A percentile compares a stretch with the other conserved stretches of the same genome.
Conservation (phyloP, 176 grass and related monocot species). For the Cocos nucifera region DNA sequence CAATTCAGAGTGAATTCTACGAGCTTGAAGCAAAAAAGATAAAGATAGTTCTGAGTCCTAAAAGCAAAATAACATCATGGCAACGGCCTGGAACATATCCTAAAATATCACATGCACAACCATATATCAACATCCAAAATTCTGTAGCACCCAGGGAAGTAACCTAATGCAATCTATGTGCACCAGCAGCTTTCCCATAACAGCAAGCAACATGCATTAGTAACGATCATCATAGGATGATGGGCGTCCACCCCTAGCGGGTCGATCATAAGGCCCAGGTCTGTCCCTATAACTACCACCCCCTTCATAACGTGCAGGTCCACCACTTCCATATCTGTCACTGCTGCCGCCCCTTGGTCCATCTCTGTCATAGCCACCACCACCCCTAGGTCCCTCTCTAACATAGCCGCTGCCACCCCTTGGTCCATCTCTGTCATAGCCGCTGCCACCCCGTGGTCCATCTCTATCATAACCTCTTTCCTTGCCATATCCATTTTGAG, state of each 20-base stretch:
- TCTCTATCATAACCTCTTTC: conserved; percentile 86
- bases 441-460: conserved; percentile 29
- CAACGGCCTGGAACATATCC: no score
- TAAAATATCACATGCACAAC: no score
- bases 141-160: no score
- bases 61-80: no score
- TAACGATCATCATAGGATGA: conserved; percentile 56
- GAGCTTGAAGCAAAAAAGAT: no score
- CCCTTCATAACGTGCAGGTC: conserved; percentile 22
- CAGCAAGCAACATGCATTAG: conserved; percentile 26
- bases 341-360: conserved; percentile 12
- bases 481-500: conserved; percentile 57
- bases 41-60: no score
- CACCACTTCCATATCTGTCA: conserved; percentile 30
- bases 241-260: conserved; percentile 42
- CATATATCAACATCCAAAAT: no score
- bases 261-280: conserved; percentile 54
- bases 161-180: no score
- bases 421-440: conserved; percentile 53
- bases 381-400: conserved; percentile 35
- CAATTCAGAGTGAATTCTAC: no score
- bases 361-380: conserved; percentile 58
- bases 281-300: conserved; percentile 6
- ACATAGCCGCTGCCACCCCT: conserved; percentile 28
- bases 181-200: no score